phyloP scores from a whole-genome alignment of 768 basidiomycete genomes.

The Pisolithus orientalis region DNA sequence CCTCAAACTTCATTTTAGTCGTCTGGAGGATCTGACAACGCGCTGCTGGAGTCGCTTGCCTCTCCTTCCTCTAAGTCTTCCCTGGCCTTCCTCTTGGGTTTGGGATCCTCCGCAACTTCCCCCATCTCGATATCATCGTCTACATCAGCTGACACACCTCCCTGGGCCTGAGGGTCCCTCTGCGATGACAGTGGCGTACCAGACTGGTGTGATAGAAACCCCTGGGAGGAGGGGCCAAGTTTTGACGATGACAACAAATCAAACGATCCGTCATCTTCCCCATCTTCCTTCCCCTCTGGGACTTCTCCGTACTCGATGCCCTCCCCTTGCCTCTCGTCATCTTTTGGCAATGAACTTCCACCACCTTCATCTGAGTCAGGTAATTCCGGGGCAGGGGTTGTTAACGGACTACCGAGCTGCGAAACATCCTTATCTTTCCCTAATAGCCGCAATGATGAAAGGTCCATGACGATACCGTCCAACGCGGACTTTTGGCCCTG shows the following conservation, averaged over 20 bases:
- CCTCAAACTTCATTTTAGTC: slow-evolving; percentile 22
- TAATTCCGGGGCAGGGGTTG: slow-evolving; percentile 45
- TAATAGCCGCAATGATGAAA: slow-evolving; percentile 55
- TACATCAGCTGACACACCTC: slow-evolving; percentile 17
- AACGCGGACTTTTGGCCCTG: slow-evolving; percentile 63
- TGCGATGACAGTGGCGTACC: slow-evolving; percentile 23
- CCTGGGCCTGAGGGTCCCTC: slow-evolving; percentile 18
- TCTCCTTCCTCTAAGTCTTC: slow-evolving; percentile 87
- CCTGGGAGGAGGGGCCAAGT: slow-evolving; percentile 27
- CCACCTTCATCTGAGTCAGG: slow-evolving; percentile 20
- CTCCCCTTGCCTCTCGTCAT: slow-evolving; percentile 33
- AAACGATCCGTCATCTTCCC: slow-evolving; percentile 30
- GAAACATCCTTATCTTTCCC: slow-evolving; percentile 63
- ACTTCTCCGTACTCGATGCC: slow-evolving; percentile 40
- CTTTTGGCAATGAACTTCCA: slow-evolving; percentile 15
- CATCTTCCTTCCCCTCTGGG: slow-evolving; percentile 31
- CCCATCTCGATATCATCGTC: slow-evolving; percentile 87
- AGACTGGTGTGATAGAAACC: slow-evolving; percentile 27
- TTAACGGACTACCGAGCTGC: slow-evolving; percentile 31
- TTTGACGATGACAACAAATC: slow-evolving; percentile 21
- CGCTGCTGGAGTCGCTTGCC: slow-evolving; percentile 75
- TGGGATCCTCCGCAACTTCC: slow-evolving; percentile 72
- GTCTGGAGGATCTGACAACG: slow-evolving; percentile 72
- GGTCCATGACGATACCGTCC: slow-evolving; percentile 56
- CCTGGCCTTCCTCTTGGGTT: slow-evolving; percentile 44